phyloP scores from a whole-genome alignment of 1,284 basidiomycete species.

The Cutaneotrichosporon spelunceum region DNA sequence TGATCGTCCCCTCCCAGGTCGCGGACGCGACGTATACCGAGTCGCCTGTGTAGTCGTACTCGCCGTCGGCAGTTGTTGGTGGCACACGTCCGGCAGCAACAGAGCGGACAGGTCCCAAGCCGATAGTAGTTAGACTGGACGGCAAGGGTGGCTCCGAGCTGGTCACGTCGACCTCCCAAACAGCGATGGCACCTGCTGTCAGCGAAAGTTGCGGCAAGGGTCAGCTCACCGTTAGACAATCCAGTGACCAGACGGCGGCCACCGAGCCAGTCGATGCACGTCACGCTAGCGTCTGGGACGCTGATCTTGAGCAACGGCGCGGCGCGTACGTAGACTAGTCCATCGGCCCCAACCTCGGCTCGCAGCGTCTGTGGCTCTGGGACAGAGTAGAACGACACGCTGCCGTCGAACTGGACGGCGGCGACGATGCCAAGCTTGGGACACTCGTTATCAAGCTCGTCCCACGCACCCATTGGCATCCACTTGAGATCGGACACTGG shows the following conservation, averaged over 20 bases:
- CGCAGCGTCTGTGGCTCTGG: conserved; percentile 62
- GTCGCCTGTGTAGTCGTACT: conserved; percentile 29
- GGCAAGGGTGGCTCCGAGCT: conserved; percentile 39
- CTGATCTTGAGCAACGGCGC: conserved; percentile 67
- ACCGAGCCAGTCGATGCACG: conserved; percentile 80
- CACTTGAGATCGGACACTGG: conserved; percentile 74
- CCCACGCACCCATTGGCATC: conserved; percentile 80
- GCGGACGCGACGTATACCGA: conserved; percentile 31
- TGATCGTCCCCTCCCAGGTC: conserved; percentile 34
- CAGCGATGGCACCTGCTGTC: conserved; percentile 63
- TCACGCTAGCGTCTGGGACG: conserved; percentile 67
- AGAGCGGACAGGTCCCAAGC: conserved; percentile 30
- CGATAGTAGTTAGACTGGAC: conserved; percentile 28
- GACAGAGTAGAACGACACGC: conserved; percentile 67
- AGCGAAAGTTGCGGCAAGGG: background rate
- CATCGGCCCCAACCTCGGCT: conserved; percentile 3
- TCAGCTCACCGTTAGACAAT: conserved; percentile 66
- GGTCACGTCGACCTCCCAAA: conserved; percentile 60
- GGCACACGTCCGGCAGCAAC: conserved; percentile 32
- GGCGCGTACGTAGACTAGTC: conserved; percentile 38
- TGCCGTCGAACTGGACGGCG: conserved; percentile 78
- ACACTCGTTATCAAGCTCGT: conserved; percentile 53
- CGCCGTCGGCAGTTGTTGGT: conserved; percentile 23
- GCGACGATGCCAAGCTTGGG: conserved; percentile 75
- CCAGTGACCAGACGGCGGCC: conserved; percentile 73